Base-by-base conservation (phyloP, 2,329 filamentous ascomycete genomes). In the Beauveria brongniartii region DNA sequence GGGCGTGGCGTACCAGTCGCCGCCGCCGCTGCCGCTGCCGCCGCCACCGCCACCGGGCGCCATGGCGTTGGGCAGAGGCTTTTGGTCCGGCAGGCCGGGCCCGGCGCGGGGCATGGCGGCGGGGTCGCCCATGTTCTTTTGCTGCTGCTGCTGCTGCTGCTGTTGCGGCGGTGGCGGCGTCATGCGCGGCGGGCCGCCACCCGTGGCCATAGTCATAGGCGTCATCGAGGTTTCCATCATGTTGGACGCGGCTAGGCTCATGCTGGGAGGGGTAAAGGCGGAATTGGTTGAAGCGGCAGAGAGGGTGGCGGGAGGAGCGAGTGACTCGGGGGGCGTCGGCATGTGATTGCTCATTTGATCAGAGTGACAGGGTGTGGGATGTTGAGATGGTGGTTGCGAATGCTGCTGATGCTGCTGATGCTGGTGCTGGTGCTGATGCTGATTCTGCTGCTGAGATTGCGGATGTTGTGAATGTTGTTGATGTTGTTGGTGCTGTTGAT, bases 1-100 rank as follows among this genome's bases (percentile, higher is more conserved):
- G 0, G 79, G 78, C 12, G 75, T 37, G 12, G 34, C 77, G 70
- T 82, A 83, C 82, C 82, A 85, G 64, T 83, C 77, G 62, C 77
- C 74, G 6, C 74, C 34, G 12, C 34, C 34, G 5, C 34, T 10
- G 4, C 30, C 30, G 10, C 30, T 10, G 30, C 30, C 10, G 12
- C 34, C 34, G 1, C 34, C 73, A 3, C 30, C 30, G 3, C 30
- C 30, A 34, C 30, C 73, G 3, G 75, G 69, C 7, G 72, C 73
- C 1, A 74, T 72, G 3, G 74, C 64, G 3, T 73, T 74, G 24
- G 81, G 74, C 1, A 80, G 68, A 4, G 77, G 78, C 46, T 78
- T 75, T 62, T 77, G 78, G 24, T 73, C 74, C 20, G 67, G 67
- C 62, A 63, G 63, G 62, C 61, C 65, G 57, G 77, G 75, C 3